These are phyloP conservation scores for Calophaca sinica DNA, from an alignment of 306 rosid species.

Conservation along the genomic window DNA sequence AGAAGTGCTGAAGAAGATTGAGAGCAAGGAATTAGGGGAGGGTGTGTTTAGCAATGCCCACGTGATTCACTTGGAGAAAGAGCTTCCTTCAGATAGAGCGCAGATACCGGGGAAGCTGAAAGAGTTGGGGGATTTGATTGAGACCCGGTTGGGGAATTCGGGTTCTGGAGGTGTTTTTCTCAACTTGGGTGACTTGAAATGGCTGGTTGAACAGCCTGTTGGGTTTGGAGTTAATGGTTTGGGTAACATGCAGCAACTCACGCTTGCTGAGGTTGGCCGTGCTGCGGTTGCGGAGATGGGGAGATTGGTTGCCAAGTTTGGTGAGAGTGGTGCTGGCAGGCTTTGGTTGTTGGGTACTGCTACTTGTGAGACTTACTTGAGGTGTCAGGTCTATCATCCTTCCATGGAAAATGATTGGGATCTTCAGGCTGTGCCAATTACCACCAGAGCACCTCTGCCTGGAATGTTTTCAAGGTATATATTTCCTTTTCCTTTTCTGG, in stretches of 20 bases:
- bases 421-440: constrained; percentile 92
- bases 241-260: constrained; percentile 63
- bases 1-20: constrained; percentile 77
- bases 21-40: constrained; percentile 69
- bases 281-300: constrained; percentile 83
- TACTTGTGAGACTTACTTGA: constrained; percentile 95
- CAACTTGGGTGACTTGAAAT: constrained; percentile 91
- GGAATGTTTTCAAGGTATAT: constrained; percentile 81
- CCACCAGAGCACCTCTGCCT: constrained; percentile 68
- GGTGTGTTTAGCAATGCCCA: constrained; percentile 58
- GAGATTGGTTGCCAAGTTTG: constrained; percentile 64
- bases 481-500: not conserved
- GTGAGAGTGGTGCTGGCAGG: constrained; percentile 59
- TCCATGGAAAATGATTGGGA: constrained; percentile 98
- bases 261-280: constrained; percentile 75
- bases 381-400: constrained; percentile 99
- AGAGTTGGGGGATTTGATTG: constrained; percentile 74
- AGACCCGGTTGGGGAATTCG: constrained; percentile 55
- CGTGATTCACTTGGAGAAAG: constrained; percentile 79
- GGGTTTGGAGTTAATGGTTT: constrained; percentile 54
- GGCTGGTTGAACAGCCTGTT: constrained; percentile 87
- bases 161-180: constrained; percentile 62
- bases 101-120: constrained; percentile 60
- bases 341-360: constrained; percentile 96
- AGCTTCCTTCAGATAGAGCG: constrained; percentile 64